Conservation (phyloP, 2,329 filamentous ascomycete genomes). For the Penicillium corylophilum region DNA sequence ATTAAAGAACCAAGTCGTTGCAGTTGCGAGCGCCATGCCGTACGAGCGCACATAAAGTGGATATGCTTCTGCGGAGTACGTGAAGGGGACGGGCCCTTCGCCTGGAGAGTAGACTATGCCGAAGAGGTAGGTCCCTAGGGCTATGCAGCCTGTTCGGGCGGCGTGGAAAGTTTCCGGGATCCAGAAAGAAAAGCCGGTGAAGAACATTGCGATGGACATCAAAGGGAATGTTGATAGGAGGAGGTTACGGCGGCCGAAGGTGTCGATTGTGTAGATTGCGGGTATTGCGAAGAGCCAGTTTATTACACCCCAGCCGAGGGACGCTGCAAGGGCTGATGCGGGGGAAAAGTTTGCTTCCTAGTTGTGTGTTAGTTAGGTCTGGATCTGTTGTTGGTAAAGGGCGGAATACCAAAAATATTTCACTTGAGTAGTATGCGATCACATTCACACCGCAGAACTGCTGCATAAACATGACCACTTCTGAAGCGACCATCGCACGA, state of each 20-base stretch:
- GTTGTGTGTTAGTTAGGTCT: background rate
- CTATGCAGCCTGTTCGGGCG: slow-evolving; percentile 43
- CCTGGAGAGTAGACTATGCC: slow-evolving; percentile 54
- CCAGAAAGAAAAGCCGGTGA: slow-evolving; percentile 55
- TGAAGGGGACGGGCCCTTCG: slow-evolving; percentile 65
- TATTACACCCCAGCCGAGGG: slow-evolving; percentile 61
- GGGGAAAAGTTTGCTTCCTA: slow-evolving; percentile 48
- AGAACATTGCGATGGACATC: slow-evolving; percentile 56
- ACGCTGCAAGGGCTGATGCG: slow-evolving; percentile 55
- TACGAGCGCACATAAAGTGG: slow-evolving; percentile 62
- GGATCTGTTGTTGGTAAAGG: background rate
- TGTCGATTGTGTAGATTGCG: slow-evolving; percentile 66
- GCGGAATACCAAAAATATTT: slow-evolving; percentile 52
- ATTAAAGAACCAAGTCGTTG: slow-evolving; percentile 61
- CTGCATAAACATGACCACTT: slow-evolving; percentile 68
- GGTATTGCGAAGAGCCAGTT: slow-evolving; percentile 66
- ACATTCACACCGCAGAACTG: slow-evolving; percentile 57
- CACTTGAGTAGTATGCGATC: slow-evolving; percentile 61
- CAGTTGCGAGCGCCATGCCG: slow-evolving; percentile 64
- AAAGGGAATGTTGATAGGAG: slow-evolving; percentile 64
- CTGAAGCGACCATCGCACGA: slow-evolving; percentile 59
- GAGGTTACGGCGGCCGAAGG: slow-evolving; percentile 64
- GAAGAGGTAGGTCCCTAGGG: slow-evolving; percentile 46
- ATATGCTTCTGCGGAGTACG: slow-evolving; percentile 67
- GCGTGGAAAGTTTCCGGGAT: slow-evolving; percentile 43